phyloP scores from a whole-genome alignment of 2,329 filamentous ascomycete species.

The Coniochaeta prunicola region DNA sequence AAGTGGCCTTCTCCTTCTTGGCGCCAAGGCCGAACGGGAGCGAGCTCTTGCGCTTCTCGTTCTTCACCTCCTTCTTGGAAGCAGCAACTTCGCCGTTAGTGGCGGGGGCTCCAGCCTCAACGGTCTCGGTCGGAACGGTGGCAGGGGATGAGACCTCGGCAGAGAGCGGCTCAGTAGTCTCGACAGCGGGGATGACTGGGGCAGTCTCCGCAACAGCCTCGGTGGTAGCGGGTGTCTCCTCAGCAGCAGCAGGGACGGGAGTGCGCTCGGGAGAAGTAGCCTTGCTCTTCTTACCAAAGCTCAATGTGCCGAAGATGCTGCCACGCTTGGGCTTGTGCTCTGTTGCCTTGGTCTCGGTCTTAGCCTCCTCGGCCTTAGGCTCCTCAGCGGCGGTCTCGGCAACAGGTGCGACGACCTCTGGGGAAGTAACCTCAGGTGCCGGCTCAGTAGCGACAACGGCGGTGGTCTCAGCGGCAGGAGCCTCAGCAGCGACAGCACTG shows the following conservation, averaged over 20 bases:
- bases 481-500: slow-evolving; percentile 22
- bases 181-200: slow-evolving; percentile 52
- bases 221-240: slow-evolving; percentile 33
- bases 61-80: slow-evolving; percentile 58
- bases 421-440: slow-evolving; percentile 22
- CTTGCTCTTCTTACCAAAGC: slow-evolving; percentile 49
- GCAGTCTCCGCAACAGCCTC: slow-evolving; percentile 42
- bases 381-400: slow-evolving; percentile 19
- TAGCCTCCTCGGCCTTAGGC: slow-evolving; percentile 13
- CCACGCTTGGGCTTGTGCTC: slow-evolving; percentile 49
- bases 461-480: slow-evolving; percentile 30
- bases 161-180: slow-evolving; percentile 48
- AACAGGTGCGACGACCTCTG: slow-evolving; percentile 22
- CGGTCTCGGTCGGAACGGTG: slow-evolving; percentile 38
- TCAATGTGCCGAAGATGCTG: slow-evolving; percentile 51
- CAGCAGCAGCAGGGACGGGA: slow-evolving; percentile 30
- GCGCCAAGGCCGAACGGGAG: slow-evolving; percentile 62
- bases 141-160: slow-evolving; percentile 44
- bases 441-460: slow-evolving; percentile 18
- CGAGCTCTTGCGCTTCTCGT: slow-evolving; percentile 75
- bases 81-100: slow-evolving; percentile 38
- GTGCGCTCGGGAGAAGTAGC: slow-evolving; percentile 34
- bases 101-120: slow-evolving; percentile 33
- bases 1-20: slow-evolving; percentile 62
- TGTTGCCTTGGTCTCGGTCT: slow-evolving; percentile 31